Evolutionary conservation across 768 basidiomycete genomes (phyloP).

Genomic region (Podaxis carcinomalis): DNA sequence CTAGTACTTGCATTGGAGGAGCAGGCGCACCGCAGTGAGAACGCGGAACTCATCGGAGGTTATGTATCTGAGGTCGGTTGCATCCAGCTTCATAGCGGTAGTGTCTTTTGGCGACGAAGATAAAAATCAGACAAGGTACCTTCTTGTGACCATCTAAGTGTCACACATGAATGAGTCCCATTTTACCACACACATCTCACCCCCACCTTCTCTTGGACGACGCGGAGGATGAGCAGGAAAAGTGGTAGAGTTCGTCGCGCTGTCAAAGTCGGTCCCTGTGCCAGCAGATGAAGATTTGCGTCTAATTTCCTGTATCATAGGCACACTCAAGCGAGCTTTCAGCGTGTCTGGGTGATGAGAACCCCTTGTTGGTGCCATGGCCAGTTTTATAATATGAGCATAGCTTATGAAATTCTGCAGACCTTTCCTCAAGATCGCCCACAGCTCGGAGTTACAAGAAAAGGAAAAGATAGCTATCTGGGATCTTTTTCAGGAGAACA

Average conservation of each 20-base stretch:
- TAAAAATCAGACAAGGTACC: neutral
- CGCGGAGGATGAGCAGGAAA: neutral
- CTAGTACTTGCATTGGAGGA: slow-evolving; percentile 5
- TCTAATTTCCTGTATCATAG: neutral
- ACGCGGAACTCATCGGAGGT: slow-evolving; percentile 92
- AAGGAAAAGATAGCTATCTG: slow-evolving; percentile 44
- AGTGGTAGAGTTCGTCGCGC: slow-evolving; percentile 5
- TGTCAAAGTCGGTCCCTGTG: slow-evolving; percentile 1
- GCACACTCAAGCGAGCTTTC: slow-evolving; percentile 9
- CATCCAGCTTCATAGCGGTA: slow-evolving; percentile 82
- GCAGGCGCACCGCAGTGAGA: slow-evolving; percentile 73
- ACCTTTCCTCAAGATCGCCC: slow-evolving; percentile 14
- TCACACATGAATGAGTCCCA: neutral
- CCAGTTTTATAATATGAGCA: neutral
- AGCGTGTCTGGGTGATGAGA: neutral
- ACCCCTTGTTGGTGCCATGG: neutral
- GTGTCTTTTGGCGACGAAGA: neutral
- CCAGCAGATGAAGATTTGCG: neutral
- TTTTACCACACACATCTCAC: neutral
- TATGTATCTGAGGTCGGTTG: slow-evolving; percentile 90
- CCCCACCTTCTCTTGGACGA: neutral
- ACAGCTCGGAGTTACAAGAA: slow-evolving; percentile 24
- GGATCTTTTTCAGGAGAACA: slow-evolving; percentile 52
- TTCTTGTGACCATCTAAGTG: neutral
- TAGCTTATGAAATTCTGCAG: neutral